These are phyloP conservation scores for Aspergillus quadrilineatus DNA, from an alignment of 2,329 filamentous ascomycete species.

Conservation along the genomic window DNA sequence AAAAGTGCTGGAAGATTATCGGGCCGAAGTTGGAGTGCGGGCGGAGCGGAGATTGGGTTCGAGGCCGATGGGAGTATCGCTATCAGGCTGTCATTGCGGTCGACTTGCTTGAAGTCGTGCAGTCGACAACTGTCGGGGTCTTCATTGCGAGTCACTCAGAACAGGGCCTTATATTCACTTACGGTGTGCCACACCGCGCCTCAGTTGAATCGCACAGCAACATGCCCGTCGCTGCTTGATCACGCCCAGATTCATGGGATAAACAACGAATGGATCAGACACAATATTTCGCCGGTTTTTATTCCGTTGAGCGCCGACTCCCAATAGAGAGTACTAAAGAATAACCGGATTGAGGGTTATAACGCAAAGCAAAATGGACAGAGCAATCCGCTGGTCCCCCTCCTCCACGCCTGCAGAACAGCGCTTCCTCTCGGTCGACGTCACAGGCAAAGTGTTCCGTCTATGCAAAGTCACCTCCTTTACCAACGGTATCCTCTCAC, in stretches of 20 bases:
- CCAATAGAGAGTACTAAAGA: not conserved
- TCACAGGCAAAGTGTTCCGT: conserved; percentile 58
- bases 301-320: not conserved
- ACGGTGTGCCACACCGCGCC: not conserved
- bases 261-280: not conserved
- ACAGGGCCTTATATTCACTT: not conserved
- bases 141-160: too few species aligned
- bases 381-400: conserved; percentile 64
- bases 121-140: too few species aligned
- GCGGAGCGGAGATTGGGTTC: not conserved
- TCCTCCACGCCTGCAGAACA: conserved; percentile 54
- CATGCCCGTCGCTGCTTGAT: conserved; percentile 13
- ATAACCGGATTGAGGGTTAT: not conserved
- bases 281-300: not conserved
- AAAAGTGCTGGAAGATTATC: conserved; percentile 6
- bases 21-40: not conserved
- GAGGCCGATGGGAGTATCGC: not conserved
- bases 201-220: not conserved
- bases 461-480: conserved; percentile 53
- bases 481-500: conserved; percentile 45
- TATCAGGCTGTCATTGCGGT: not conserved
- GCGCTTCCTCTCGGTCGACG: conserved; percentile 62
- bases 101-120: not conserved
- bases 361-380: conserved; percentile 27
- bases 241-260: conserved; percentile 2